phyloP scores from a whole-genome alignment of 2,329 filamentous ascomycete genomes.

The Ascochyta pisi region DNA sequence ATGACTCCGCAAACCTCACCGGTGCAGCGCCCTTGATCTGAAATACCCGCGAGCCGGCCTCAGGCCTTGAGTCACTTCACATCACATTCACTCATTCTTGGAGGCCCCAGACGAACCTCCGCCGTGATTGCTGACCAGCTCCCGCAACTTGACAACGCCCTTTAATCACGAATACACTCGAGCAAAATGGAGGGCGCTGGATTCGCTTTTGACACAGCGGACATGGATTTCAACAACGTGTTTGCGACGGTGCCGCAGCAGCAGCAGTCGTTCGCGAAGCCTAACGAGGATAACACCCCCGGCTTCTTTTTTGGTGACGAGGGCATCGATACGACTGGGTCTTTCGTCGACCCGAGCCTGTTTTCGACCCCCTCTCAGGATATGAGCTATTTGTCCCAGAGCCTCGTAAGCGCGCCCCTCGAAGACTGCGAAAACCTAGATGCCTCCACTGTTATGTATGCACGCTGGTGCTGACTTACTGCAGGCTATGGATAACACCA shows the following conservation, averaged over 20 bases:
- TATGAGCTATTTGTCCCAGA: slow-evolving; percentile 34
- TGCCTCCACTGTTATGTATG: background rate
- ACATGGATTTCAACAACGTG: slow-evolving; percentile 40
- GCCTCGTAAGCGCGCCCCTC: slow-evolving; percentile 33
- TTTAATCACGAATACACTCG: slow-evolving; percentile 17
- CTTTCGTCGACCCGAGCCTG: slow-evolving; percentile 31
- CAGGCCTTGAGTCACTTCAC: slow-evolving; percentile 40
- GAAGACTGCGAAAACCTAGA: background rate
- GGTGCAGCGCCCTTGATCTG: slow-evolving; percentile 27
- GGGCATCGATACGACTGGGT: slow-evolving; percentile 41
- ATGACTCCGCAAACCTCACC: slow-evolving; percentile 15
- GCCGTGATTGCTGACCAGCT: slow-evolving; percentile 29
- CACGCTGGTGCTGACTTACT: slow-evolving; percentile 13
- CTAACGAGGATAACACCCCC: slow-evolving; percentile 41
- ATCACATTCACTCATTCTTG: slow-evolving; percentile 35
- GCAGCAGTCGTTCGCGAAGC: slow-evolving; percentile 36
- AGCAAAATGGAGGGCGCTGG: slow-evolving; percentile 39
- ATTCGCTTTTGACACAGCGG: slow-evolving; percentile 40
- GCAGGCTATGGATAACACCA: slow-evolving; percentile 45
- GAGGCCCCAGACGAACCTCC: slow-evolving; percentile 26
- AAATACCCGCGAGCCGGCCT: slow-evolving; percentile 34
- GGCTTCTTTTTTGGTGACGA: slow-evolving; percentile 44
- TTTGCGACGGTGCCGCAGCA: slow-evolving; percentile 33
- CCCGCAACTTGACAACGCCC: slow-evolving; percentile 26
- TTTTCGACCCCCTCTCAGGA: slow-evolving; percentile 31